A percentile compares a stretch with the other conserved stretches of the same genome.
phyloP scores from a whole-genome alignment of 1,139 yeast species.

The Wickerhamiella infanticola region DNA sequence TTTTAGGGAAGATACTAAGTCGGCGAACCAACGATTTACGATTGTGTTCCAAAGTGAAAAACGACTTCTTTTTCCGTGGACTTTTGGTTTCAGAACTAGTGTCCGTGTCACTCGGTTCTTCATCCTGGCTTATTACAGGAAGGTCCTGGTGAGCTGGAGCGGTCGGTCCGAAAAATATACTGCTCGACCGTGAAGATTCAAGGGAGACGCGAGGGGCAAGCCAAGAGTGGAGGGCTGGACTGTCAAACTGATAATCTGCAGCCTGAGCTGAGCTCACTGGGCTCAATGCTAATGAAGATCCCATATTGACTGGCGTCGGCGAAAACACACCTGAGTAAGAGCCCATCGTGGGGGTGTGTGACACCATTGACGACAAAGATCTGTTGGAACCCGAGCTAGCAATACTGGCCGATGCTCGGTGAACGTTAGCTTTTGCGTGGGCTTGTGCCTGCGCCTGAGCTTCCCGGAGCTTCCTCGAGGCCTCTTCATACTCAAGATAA shows the following conservation, averaged over 20 bases:
- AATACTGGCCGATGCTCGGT: background rate
- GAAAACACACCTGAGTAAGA: background rate
- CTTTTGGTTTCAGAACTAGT: background rate
- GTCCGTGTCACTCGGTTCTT: background rate
- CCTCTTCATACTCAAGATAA: conserved; percentile 21
- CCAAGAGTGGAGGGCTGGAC: conserved; percentile 1
- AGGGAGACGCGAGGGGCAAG: background rate
- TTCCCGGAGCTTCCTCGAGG: conserved; percentile 12
- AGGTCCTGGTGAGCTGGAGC: background rate
- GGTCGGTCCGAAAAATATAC: background rate
- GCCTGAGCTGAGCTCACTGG: background rate
- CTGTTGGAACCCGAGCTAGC: background rate
- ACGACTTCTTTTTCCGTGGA: background rate
- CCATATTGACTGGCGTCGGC: background rate
- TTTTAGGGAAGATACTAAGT: background rate
- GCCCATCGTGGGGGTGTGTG: background rate
- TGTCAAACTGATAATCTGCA: background rate
- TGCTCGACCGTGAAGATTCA: conserved; percentile 1
- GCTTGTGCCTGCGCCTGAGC: conserved; percentile 8
- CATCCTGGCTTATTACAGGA: background rate
- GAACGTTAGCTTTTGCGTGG: conserved; percentile 1
- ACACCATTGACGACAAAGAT: background rate
- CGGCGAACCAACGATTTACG: background rate
- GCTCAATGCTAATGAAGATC: background rate
- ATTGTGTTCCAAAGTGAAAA: background rate